These are phyloP conservation scores for Mallotus nudiflorus DNA, from an alignment of 345 rosid genomes.

Conservation along the genomic window DNA sequence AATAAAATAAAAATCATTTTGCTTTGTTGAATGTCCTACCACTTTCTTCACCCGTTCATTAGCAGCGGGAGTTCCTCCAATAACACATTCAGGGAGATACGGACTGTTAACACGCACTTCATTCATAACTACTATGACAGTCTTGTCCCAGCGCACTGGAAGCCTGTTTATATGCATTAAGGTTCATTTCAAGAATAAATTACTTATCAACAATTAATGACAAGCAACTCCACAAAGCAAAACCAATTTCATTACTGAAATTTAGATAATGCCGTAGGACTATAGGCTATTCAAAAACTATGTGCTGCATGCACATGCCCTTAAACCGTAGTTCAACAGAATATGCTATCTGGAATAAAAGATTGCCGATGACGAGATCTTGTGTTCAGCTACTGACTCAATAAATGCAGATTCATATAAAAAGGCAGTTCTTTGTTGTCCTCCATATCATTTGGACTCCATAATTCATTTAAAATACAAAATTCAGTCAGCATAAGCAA, in stretches of 20 bases:
- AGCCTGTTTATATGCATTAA: constrained; percentile 52
- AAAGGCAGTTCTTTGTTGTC: neutral
- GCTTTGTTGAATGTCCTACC: constrained; percentile 49
- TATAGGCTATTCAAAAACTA: neutral
- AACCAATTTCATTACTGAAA: neutral
- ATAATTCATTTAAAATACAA: neutral
- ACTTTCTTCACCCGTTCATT: constrained; percentile 97
- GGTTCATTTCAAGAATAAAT: neutral
- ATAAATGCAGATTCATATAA: neutral
- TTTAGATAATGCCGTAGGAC: neutral
- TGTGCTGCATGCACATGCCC: neutral
- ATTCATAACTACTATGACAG: constrained; percentile 82
- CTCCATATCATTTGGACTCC: neutral
- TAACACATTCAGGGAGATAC: constrained; percentile 78
- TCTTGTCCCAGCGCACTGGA: constrained; percentile 97
- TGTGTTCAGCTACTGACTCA: neutral
- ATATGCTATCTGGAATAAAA: neutral
- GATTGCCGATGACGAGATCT: neutral
- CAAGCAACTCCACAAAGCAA: neutral
- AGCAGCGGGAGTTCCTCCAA: constrained; percentile 93
- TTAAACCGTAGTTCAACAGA: neutral
- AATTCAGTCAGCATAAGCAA: neutral
- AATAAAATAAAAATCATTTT: neutral
- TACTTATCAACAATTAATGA: neutral
- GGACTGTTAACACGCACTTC: constrained; percentile 94